These are phyloP conservation scores for Chalciporus pseudorubinellus DNA, from an alignment of 768 basidiomycete genomes.

Conservation along the genomic window DNA sequence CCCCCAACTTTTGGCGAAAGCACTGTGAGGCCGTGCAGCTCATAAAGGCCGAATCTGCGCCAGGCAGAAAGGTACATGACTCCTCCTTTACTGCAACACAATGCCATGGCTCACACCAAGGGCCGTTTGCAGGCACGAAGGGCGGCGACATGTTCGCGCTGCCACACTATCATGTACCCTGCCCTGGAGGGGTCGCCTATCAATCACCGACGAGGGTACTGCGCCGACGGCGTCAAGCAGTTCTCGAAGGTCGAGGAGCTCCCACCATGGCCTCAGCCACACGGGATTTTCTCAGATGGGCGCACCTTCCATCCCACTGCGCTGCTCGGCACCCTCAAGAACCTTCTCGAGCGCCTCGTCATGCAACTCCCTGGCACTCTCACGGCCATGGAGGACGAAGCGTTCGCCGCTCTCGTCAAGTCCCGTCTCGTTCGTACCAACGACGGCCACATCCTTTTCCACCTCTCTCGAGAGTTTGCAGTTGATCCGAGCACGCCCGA, in stretches of 20 bases:
- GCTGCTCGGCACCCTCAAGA: not conserved
- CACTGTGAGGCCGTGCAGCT: constrained; percentile 6
- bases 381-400: not conserved
- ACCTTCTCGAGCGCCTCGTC: not conserved
- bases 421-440: not conserved
- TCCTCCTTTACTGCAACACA: too few relatives aligned
- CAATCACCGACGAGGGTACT: constrained; percentile 7
- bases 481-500: not conserved
- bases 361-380: not conserved
- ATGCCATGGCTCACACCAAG: too few relatives aligned
- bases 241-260: not conserved
- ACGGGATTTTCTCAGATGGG: not conserved
- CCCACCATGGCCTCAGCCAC: constrained; percentile 5
- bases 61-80: too few relatives aligned
- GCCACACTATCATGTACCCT: constrained; percentile 13
- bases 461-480: not conserved
- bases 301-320: not conserved
- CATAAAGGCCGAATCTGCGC: too few relatives aligned
- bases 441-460: not conserved
- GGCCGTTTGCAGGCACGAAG: not conserved
- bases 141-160: constrained; percentile 2
- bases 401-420: not conserved
- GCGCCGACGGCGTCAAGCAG: not conserved
- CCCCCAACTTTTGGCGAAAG: constrained; percentile 8
- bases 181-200: constrained; percentile 3